Evolutionary conservation across 495 filamentous ascomycete genomes (phyloP).

Genomic region (Beverwykella pulmonaria): DNA sequence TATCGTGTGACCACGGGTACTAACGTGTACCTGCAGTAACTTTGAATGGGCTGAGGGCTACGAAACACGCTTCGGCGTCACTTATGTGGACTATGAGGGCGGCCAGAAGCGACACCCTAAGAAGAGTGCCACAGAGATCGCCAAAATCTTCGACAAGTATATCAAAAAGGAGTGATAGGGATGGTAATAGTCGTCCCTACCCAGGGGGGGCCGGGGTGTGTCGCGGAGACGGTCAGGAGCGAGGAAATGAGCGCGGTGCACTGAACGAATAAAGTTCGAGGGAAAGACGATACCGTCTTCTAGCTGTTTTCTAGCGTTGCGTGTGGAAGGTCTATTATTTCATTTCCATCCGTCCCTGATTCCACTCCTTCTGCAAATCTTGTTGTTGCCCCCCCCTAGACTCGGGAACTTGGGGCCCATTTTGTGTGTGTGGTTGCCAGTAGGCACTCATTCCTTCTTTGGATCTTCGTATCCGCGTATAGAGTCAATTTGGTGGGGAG

Average conservation of each 20-base stretch:
- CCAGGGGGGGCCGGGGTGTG: not conserved
- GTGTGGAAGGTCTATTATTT: not conserved
- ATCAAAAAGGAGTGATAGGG: conserved; percentile 53
- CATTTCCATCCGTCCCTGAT: not conserved
- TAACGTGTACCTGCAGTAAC: conserved; percentile 48
- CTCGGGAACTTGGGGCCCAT: not conserved
- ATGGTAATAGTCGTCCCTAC: not conserved
- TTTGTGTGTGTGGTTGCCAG: not conserved
- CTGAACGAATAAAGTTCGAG: not conserved
- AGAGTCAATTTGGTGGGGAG: not conserved
- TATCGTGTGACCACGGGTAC: not conserved
- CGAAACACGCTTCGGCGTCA: conserved; percentile 79
- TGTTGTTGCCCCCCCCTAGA: not conserved
- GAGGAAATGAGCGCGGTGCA: not conserved
- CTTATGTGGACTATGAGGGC: conserved; percentile 74
- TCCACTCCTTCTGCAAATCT: not conserved
- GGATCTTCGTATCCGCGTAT: not conserved
- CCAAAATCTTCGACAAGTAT: conserved; percentile 61
- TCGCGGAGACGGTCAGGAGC: not conserved
- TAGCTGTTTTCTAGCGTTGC: not conserved
- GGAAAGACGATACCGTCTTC: not conserved
- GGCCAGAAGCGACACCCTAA: conserved; percentile 76
- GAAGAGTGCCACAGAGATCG: conserved; percentile 71
- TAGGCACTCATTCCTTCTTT: not conserved
- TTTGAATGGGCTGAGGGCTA: conserved; percentile 76